These are phyloP conservation scores for Capronia americana DNA, from an alignment of 2,329 filamentous ascomycete species.

Conservation along the genomic window DNA sequence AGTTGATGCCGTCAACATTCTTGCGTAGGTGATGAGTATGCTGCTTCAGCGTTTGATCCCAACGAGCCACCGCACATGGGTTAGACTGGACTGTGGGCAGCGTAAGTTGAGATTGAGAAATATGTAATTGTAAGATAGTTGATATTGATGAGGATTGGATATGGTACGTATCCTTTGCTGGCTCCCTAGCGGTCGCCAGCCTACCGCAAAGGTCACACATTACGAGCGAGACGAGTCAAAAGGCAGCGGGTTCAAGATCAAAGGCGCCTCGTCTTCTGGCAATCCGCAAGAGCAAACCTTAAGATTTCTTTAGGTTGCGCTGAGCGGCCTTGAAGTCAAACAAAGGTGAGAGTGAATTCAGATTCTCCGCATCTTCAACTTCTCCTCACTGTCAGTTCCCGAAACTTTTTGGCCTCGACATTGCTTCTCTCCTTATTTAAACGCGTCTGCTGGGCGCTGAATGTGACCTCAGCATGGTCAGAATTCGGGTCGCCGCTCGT, in stretches of 20 bases:
- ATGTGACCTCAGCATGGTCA: conserved; percentile 32
- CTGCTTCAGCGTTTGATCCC: too few relatives aligned
- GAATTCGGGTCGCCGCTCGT: conserved; percentile 36
- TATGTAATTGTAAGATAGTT: background rate
- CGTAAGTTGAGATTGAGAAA: background rate
- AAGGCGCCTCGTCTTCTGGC: background rate
- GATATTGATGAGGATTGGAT: background rate
- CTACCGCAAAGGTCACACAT: background rate
- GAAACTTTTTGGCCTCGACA: conserved; percentile 14
- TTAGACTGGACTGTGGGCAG: background rate
- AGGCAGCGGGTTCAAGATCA: background rate
- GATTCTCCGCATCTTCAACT: conserved; percentile 25
- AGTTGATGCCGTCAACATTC: too few relatives aligned
- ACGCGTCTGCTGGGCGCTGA: conserved; percentile 9
- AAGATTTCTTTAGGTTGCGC: background rate
- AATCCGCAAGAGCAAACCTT: background rate
- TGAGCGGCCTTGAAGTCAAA: background rate
- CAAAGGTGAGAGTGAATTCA: background rate
- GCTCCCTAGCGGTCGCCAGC: background rate
- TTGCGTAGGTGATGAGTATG: too few relatives aligned
- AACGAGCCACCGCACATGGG: too few relatives aligned
- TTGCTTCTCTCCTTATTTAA: conserved; percentile 12
- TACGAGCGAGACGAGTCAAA: background rate
- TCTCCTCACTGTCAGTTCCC: conserved; percentile 11
- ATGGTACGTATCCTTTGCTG: background rate